phyloP scores from a whole-genome alignment of 192 early-diverging fungal genomes.

The Backusella mclennaniae region DNA sequence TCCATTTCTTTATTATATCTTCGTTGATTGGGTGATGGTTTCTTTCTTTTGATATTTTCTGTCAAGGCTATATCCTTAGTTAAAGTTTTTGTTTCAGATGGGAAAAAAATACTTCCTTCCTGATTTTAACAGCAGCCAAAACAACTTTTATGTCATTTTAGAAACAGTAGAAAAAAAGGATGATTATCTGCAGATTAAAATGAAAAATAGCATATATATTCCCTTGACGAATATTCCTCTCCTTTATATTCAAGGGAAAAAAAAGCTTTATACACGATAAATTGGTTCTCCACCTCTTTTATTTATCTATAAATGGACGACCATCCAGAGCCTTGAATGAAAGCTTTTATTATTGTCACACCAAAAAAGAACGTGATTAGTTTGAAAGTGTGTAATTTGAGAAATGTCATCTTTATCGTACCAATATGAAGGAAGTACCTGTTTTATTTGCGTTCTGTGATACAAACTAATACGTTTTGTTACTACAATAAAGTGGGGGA shows the following conservation, averaged over 20 bases:
- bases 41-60: background rate
- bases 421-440: background rate
- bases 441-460: background rate
- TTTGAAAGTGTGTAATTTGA: background rate
- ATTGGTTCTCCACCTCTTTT: too few species aligned
- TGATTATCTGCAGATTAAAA: background rate
- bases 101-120: background rate
- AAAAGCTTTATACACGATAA: too few species aligned
- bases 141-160: background rate
- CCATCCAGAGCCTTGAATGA: too few species aligned
- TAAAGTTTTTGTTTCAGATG: background rate
- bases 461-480: background rate
- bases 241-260: background rate
- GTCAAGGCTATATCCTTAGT: background rate
- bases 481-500: background rate
- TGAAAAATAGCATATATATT: background rate
- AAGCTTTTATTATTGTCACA: background rate
- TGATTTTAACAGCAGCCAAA: background rate
- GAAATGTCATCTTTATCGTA: background rate
- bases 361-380: background rate
- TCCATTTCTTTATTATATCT: background rate
- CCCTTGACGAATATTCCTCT: background rate
- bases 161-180: too few species aligned
- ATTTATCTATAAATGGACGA: too few species aligned
- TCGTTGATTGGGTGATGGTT: background rate